A percentile compares a stretch with the other conserved stretches of the same genome.
phyloP scores from a whole-genome alignment of 345 rosid species.

The Gossypium sturtianum region DNA sequence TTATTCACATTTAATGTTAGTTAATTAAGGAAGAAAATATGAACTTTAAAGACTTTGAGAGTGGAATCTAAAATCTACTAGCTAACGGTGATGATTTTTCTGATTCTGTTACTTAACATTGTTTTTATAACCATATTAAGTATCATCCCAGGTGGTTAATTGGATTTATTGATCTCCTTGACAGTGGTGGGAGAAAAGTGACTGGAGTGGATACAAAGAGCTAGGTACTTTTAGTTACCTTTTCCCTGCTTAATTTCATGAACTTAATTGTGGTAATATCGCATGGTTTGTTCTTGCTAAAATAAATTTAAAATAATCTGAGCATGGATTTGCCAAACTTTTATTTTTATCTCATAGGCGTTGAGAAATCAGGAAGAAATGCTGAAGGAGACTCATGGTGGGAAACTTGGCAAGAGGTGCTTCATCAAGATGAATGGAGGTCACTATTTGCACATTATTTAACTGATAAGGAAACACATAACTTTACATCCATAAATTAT shows the following conservation, averaged over 20 bases:
- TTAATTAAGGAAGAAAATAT: background rate
- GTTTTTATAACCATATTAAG: constrained; percentile 37
- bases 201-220: constrained; percentile 99
- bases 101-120: constrained; percentile 22
- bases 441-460: constrained; percentile 22
- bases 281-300: background rate
- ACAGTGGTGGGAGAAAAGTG: constrained; percentile 99
- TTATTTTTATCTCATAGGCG: constrained; percentile 47
- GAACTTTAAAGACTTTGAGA: background rate
- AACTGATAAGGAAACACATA: background rate
- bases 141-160: constrained; percentile 76
- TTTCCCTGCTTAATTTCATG: constrained; percentile 7
- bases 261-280: background rate
- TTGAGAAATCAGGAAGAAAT: constrained; percentile 95
- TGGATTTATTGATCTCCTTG: constrained; percentile 77
- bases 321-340: background rate
- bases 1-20: background rate
- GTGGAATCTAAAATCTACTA: background rate
- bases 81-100: constrained; percentile 11
- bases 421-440: constrained; percentile 99
- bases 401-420: constrained; percentile 99
- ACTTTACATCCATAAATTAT: constrained; percentile 1
- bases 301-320: background rate
- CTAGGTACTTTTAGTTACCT: constrained; percentile 52
- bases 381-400: constrained; percentile 98